Evolutionary conservation across 2,329 filamentous ascomycete genomes (phyloP), one percentile per base, ranked within the genome.

Genomic region (Exutisphaerella laricina): DNA sequence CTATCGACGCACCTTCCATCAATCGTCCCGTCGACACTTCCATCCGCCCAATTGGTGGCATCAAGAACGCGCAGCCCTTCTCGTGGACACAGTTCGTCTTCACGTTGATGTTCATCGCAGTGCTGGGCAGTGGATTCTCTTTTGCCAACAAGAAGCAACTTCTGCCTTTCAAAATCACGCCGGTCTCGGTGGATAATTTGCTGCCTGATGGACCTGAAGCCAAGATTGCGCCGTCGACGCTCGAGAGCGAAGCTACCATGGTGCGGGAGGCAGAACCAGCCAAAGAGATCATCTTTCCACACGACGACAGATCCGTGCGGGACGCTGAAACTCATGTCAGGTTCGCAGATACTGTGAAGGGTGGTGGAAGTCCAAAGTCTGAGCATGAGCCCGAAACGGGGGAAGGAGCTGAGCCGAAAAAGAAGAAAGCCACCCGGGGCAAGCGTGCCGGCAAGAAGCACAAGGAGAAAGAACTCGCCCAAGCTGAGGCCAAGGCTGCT

Each of bases 361-460:
- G 36, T 4, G 13, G 16, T 17, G 46, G 44, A n/a, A 18, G 31
- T 4, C 28, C 45, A 1, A 39, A 43, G 16, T 41, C 50, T 12
- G 57, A 59, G 35, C 59, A 58, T 23, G 45, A 56, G 8, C 51
- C 47, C 9, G 49, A 56, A 8, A 61, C 61, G 1, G 46, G 53
- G 32, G 50, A 52, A 30, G 49, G 37, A 16, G 35, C 34, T 9
- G 51, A 48, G 18, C 58, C 55, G 1, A 69, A 67, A 54, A 73
- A 73, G 58, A 71, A 70, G 58, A 73, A 72, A 49, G 70, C 70
- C 4, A 70, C 72, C 36, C 59, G 71, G 42, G 71, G 71, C 17
- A 69, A 69, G 47, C 66, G 71, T 13, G 71, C 70, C 18, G 71
- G 71, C 16, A 61, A 62, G 14, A 69, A 68, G 51, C 58, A 60